Evolutionary conservation across 2,329 filamentous ascomycete genomes (phyloP), one percentile per base, ranked within the genome.

Genomic region (Diaporthe helianthi): DNA sequence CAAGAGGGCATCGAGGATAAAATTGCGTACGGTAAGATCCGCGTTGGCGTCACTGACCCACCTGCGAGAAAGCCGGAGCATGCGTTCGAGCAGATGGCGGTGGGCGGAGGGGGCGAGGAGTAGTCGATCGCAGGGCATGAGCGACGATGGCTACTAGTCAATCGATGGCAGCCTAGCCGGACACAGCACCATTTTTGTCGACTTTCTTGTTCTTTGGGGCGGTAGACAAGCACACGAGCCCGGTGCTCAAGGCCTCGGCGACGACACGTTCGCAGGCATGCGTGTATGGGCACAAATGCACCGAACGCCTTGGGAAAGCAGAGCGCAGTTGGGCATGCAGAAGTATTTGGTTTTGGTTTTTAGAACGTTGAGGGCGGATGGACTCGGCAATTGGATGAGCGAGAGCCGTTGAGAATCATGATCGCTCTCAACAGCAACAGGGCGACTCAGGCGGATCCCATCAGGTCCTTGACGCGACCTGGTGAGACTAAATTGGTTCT

Each of bases 21-120:
- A 38, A 65, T 78, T 63, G 79, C 83, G 2, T 87, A 86, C 73
- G 85, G 85, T 0, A 73, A 73, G 0, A 86, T 88, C 70, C 80
- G 77, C 64, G 73, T 87, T 31, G 85, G 84, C 3, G 71, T 84
- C 19, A 73, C 77, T 41, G 52, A 75, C 46, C 54, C 69, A 33
- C 15, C 46, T 38, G 38, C 44, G 46, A 58, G 55, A 38, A 55
- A 54, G 19, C 1, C 22, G 10, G 41, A 36, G 13, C 26, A 51
- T 49, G 63, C 65, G 31, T 41, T 36, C n/a, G 38, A 69, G 24
- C 36, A 67, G 44, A 53, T 65, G 44, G 63, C 51, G 10, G 44
- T 29, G 10, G 26, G 41, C 4, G 24, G 33, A 5, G 49, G 60
- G 29, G 9, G 41, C 31, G 47, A 41, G 3, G 65, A 29, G 22